phyloP scores from a whole-genome alignment of 805 yeast species.

The Yarrowia sp. region DNA sequence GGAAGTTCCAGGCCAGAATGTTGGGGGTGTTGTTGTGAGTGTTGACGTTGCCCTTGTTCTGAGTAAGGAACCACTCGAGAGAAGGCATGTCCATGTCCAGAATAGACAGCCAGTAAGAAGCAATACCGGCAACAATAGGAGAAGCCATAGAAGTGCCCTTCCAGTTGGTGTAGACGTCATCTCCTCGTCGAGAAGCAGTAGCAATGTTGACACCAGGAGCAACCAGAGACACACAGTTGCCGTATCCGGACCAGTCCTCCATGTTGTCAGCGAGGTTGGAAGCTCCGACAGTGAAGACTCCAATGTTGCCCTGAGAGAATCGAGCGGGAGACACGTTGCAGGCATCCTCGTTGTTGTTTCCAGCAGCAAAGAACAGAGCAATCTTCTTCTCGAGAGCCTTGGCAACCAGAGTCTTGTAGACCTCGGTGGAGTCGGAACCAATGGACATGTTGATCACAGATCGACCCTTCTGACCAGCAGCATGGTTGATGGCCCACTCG shows the following conservation, averaged over 20 bases:
- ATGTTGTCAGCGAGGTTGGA: conserved; percentile 72
- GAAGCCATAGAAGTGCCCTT: conserved; percentile 16
- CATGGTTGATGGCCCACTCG: conserved; percentile 53
- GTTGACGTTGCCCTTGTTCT: not conserved
- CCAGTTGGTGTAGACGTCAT: conserved; percentile 26
- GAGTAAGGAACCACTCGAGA: conserved; percentile 11
- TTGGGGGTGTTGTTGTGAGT: not conserved
- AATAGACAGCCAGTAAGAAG: conserved; percentile 6
- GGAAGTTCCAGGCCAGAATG: conserved; percentile 17
- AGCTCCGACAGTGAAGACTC: conserved; percentile 82
- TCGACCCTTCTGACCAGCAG: not conserved
- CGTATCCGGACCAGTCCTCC: conserved; percentile 84
- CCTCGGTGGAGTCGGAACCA: conserved; percentile 1
- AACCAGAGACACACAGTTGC: conserved; percentile 81
- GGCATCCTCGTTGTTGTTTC: conserved; percentile 74
- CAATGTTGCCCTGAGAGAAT: conserved; percentile 34
- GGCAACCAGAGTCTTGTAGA: not conserved
- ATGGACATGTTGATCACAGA: conserved; percentile 18
- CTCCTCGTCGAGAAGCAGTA: conserved; percentile 42
- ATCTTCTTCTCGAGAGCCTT: not conserved
- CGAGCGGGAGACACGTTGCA: conserved; percentile 81
- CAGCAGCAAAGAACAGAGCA: conserved; percentile 40
- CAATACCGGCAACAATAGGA: conserved; percentile 12
- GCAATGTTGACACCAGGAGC: conserved; percentile 84
- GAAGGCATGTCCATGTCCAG: not conserved